Base-by-base conservation (phyloP, 2,329 filamentous ascomycete species). In the Sphaerulina vaccinii region DNA sequence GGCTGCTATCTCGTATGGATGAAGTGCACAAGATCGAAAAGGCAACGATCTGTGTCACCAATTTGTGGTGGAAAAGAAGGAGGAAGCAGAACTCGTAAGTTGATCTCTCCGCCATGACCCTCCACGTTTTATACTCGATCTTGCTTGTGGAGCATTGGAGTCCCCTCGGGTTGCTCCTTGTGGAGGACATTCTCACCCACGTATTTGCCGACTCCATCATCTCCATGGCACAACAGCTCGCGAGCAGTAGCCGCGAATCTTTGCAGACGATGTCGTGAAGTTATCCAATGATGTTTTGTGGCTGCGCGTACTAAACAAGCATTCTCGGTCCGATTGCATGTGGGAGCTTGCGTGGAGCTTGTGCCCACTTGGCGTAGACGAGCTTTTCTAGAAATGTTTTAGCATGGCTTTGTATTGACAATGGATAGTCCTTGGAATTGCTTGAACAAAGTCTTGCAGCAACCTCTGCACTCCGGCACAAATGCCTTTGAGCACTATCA, bases 291-390 rank as follows among this genome's bases (percentile, higher is more conserved):
- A 18, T 18, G 33, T 18, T 13, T 11, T 22, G 19, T n/a, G 18
- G 18, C 10, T 46, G 33, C 43, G 23, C 33, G 22, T 16, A 45
- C 32, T 23, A 24, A 36, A 51, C 41, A 52, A 52, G 49, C 49
- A 49, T 45, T 49, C 15, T 44, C 51, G 45, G 51, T 18, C 45
- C 51, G 51, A 54, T 43, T 49, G 18, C 38, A 41, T 52, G 50
- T 37, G 36, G 15, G n/a, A 39, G 43, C 36, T 52, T 48, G 39
- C 9, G 39, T 48, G 49, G 42, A 49, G 51, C 46, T 50, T 49
- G 35, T 29, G 38, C 50, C 39, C 45, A 49, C 40, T 36, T 49
- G 46, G 46, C 46, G 18, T 19, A 10, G 21, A 18, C 13, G 18
- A 37, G 11, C 24, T 39, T 47, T 41, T 47, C 35, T 45, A 35